Evolutionary conservation across 371 early-diverging fungal genomes (phyloP), one percentile per base, ranked within the genome.

Genomic region (Mucor ambiguus): DNA sequence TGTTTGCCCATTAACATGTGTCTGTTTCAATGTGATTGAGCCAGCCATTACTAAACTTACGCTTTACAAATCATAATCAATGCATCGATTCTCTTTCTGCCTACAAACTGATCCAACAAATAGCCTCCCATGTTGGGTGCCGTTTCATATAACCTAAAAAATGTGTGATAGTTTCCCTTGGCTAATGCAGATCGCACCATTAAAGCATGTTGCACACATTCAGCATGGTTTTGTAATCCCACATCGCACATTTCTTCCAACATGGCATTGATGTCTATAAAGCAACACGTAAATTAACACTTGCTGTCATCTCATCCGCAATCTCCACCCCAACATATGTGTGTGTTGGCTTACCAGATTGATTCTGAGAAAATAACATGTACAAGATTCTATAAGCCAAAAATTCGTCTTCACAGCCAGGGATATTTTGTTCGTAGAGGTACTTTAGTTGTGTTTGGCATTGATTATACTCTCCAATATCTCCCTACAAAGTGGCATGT

Each of bases 381-480:
- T 98, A 98, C 22, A 98, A 73, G 20, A 98, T 90, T 20, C 96
- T 78, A 77, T 98, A 98, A 10, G 95, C 95, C 22, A 87, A 79
- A 73, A 97, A 98, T 72, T 98, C 98, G 74, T 87, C 87, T 18
- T 80, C 79, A 68, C 88, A 84, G 20, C 92, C 95, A 11, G 79
- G 72, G 20, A 93, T 77, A 29, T 86, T 86, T 55, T 86, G 74
- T 38, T 83, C 76, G 69, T 96, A 97, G n/a, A 98, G 80, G 44
- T 90, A 86, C 67, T 92, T 94, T 38, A 98, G 77, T 75, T 97
- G 96, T 2, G 95, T 94, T 77, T 96, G 96, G 73, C 98, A 98
- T 73, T 97, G 96, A 71, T 98, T 97, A 74, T 91, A 98, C 80
- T 98, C 98, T 52, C 97, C 97, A 24, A 97, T 78, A 76, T 98